phyloP scores from a whole-genome alignment of 768 basidiomycete genomes.

The Russula dissimulans region DNA sequence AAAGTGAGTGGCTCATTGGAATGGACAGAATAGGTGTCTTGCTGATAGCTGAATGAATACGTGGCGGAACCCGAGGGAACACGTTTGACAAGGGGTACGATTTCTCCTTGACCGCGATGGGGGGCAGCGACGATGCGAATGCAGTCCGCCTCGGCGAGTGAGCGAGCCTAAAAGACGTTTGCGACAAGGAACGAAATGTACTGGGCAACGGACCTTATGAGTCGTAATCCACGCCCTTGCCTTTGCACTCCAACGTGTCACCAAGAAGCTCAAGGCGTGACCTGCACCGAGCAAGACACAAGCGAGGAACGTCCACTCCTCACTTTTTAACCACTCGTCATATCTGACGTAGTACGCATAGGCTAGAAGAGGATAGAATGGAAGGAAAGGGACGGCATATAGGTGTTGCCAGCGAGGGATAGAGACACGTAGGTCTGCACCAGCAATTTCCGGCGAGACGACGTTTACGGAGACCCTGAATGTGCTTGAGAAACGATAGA shows the following conservation, averaged over 20 bases:
- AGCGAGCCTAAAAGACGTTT: conserved; percentile 37
- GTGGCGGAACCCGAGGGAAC: conserved; percentile 44
- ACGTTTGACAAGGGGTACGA: conserved; percentile 67
- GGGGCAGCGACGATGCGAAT: conserved; percentile 72
- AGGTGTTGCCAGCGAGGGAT: conserved; percentile 64
- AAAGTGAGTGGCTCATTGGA: conserved; percentile 54
- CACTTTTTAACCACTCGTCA: conserved; percentile 82
- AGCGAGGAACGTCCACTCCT: conserved; percentile 97
- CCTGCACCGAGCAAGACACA: conserved; percentile 76
- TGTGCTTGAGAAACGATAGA: neutral
- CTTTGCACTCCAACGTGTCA: conserved; percentile 80
- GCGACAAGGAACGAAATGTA: conserved; percentile 1
- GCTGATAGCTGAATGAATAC: conserved; percentile 90
- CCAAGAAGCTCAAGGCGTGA: conserved; percentile 87
- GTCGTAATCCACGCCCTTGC: conserved; percentile 78
- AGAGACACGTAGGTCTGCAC: conserved; percentile 55
- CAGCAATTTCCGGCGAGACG: conserved; percentile 56
- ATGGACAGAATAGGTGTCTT: conserved; percentile 79
- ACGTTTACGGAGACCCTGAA: conserved; percentile 41
- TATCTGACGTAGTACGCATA: conserved; percentile 91
- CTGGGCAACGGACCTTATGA: conserved; percentile 41
- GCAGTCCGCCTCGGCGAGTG: conserved; percentile 64
- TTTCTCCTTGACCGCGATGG: conserved; percentile 85
- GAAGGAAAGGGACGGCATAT: conserved; percentile 71
- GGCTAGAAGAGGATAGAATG: conserved; percentile 70